Evolutionary conservation across 169 alveolate species (phyloP), one percentile per base, ranked within the genome.

Genomic region (Theileria equi): DNA sequence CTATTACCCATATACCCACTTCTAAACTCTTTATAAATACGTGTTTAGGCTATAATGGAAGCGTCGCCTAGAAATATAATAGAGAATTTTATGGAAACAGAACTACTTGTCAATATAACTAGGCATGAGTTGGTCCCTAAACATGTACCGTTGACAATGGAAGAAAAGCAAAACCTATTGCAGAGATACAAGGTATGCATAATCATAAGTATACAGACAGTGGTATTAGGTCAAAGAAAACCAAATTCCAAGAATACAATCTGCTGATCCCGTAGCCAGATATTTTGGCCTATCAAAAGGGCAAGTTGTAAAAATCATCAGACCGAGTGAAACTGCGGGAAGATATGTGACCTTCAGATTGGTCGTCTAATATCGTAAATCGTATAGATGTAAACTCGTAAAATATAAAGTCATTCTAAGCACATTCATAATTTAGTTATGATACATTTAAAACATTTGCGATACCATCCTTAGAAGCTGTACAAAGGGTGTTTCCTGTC

Each of bases 311-410:
- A 97, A 97, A 83, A 96, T 97, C 58, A 93, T 95, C 41, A 88
- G 99, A 54, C 98, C 97, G 19, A 88, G 96, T 48, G 99, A 97
- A 76, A 95, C 99, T n/a, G 99, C 99, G 2, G 99, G 99, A n/a
- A 86, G 98, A 81, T 97, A 96, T 82, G 96, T 96, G 59, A 97
- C 99, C 16, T 97, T 74, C 73, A 64, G 84, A 57, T 67, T 74
- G 17, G 84, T 74, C 3, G 60, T 49, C 17, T 74, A 62, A 66
- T 7, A 16, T 17, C 47, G 45, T 60, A 43, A 57, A 21, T 32
- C 17, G 48, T 40, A 7, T 1, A 19, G n/a, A 5, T 1, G 8
- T 36, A 64, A 8, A 53, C 50, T n/a, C 57, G n/a, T 1, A n/a
- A 55, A 21, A 26, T 16, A 19, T 16, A 21, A 41, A 52, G 31